These are phyloP conservation scores for Ceratobasidium sp. DNA, from an alignment of 1,284 basidiomycete genomes.

Conservation along the genomic window DNA sequence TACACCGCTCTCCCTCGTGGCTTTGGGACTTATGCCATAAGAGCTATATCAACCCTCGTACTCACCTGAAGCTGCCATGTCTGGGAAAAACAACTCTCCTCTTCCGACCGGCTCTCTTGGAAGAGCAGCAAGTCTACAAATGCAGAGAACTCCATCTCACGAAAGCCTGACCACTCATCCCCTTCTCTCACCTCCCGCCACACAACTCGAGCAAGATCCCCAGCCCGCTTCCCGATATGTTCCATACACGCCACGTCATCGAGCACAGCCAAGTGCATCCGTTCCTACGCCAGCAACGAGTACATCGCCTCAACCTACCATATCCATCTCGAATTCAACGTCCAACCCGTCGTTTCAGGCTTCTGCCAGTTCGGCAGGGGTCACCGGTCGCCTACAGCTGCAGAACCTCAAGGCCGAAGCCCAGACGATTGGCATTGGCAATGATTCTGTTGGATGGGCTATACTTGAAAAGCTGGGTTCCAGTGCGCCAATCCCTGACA, in stretches of 20 bases:
- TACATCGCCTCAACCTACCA: slow-evolving; percentile 53
- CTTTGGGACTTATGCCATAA: background rate
- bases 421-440: slow-evolving; percentile 75
- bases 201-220: slow-evolving; percentile 40
- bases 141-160: slow-evolving; percentile 59
- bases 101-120: slow-evolving; percentile 65
- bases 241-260: slow-evolving; percentile 62
- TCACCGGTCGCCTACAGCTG: slow-evolving; percentile 72
- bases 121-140: slow-evolving; percentile 54
- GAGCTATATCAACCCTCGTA: too few species aligned
- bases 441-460: slow-evolving; percentile 77
- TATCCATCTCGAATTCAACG: slow-evolving; percentile 52
- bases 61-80: slow-evolving; percentile 41
- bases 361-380: slow-evolving; percentile 55
- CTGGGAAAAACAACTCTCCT: slow-evolving; percentile 50
- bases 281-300: slow-evolving; percentile 56
- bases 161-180: slow-evolving; percentile 69
- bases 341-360: slow-evolving; percentile 43
- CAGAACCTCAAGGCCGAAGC: slow-evolving; percentile 82
- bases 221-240: slow-evolving; percentile 55
- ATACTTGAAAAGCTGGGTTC: slow-evolving; percentile 78
- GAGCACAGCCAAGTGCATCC: slow-evolving; percentile 57
- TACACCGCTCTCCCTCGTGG: background rate
- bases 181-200: slow-evolving; percentile 59
- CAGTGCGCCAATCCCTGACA: slow-evolving; percentile 57